Percentiles rank a stretch among this genome's conserved stretches.
Evolutionary conservation across 768 basidiomycete species (phyloP).

Genomic region (Trametes sanguinea): DNA sequence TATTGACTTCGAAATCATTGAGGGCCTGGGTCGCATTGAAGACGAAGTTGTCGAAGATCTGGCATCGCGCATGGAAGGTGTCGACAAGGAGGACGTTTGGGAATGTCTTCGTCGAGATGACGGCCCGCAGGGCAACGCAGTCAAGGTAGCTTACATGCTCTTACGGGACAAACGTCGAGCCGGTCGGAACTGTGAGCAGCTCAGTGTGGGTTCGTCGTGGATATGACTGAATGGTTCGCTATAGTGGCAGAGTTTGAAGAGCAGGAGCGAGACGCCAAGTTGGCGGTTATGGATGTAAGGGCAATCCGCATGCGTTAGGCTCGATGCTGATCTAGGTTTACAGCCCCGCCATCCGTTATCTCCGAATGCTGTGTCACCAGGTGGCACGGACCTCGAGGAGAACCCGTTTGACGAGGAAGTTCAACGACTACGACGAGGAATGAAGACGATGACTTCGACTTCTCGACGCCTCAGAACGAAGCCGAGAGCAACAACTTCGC

Average conservation of each 20-base stretch:
- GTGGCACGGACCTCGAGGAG: constrained; percentile 59
- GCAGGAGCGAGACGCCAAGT: constrained; percentile 80
- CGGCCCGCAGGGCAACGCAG: constrained; percentile 84
- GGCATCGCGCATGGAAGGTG: constrained; percentile 65
- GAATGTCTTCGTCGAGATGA: constrained; percentile 81
- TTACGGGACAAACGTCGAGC: constrained; percentile 85
- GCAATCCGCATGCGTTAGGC: constrained; percentile 1
- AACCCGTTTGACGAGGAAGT: constrained; percentile 85
- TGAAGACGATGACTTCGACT: constrained; percentile 57
- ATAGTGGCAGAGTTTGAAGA: constrained; percentile 79
- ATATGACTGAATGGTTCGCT: constrained; percentile 3
- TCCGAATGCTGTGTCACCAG: constrained; percentile 64
- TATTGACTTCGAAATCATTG: constrained; percentile 83
- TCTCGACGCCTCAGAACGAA: constrained; percentile 46
- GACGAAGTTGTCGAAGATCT: constrained; percentile 89
- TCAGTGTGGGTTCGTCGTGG: neutral
- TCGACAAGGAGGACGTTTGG: constrained; percentile 86
- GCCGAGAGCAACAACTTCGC: constrained; percentile 68
- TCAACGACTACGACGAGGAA: constrained; percentile 52
- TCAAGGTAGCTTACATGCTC: constrained; percentile 96
- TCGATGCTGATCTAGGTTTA: constrained; percentile 11
- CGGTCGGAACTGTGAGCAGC: constrained; percentile 76
- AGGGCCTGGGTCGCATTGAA: constrained; percentile 89
- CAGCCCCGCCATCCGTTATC: constrained; percentile 75
- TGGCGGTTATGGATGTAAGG: constrained; percentile 80